phyloP scores from a whole-genome alignment of 441 rosid species.

The Dalechampia spathulata region DNA sequence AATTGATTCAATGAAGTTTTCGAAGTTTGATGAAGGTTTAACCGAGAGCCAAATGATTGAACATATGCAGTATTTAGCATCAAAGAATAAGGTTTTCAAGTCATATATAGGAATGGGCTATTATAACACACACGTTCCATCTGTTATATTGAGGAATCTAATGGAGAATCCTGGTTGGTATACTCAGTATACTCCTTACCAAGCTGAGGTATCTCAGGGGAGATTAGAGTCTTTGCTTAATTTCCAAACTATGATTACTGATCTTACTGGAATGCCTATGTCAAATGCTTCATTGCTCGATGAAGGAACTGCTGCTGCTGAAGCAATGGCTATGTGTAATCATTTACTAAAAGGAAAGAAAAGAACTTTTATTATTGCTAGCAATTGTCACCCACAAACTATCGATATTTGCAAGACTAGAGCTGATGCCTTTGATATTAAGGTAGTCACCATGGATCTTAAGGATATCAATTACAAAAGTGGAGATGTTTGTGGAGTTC shows the following conservation, averaged over 20 bases:
- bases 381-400: constrained; percentile 87
- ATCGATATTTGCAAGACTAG: constrained; percentile 89
- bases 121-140: constrained; percentile 75
- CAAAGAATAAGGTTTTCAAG: constrained; percentile 74
- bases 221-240: constrained; percentile 86
- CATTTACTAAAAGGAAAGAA: constrained; percentile 80
- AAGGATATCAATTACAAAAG: constrained; percentile 69
- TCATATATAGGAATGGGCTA: constrained; percentile 96
- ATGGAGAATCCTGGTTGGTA: constrained; percentile 99
- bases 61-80: constrained; percentile 70
- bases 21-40: constrained; percentile 80
- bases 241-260: constrained; percentile 79
- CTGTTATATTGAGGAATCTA: constrained; percentile 87
- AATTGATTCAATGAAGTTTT: constrained; percentile 71
- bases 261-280: constrained; percentile 92
- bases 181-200: constrained; percentile 93
- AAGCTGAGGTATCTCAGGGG: constrained; percentile 96
- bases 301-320: constrained; percentile 97
- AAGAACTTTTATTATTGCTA: constrained; percentile 82
- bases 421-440: constrained; percentile 80
- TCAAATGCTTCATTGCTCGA: constrained; percentile 89
- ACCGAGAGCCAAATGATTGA: constrained; percentile 84
- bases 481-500: constrained; percentile 93
- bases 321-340: constrained; percentile 99
- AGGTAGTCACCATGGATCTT: constrained; percentile 59